phyloP scores from a whole-genome alignment of 108 stramenopile species.

The Schizochytrium sp. region DNA sequence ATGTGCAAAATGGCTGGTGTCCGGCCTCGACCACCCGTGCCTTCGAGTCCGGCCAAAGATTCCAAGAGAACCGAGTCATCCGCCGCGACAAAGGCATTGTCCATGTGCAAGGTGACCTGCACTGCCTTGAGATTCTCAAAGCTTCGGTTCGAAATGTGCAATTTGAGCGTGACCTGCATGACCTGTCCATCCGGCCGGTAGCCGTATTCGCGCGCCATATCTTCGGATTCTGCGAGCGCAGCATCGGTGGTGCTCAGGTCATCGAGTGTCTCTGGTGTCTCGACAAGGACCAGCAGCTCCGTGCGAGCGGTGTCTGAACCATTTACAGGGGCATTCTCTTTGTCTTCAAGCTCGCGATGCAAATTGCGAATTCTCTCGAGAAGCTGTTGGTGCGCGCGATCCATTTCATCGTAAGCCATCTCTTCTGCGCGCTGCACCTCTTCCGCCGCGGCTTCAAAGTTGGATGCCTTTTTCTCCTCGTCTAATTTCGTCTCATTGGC shows the following conservation, averaged over 20 bases:
- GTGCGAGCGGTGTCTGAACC: neutral
- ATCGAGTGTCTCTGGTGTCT: neutral
- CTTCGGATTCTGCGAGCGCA: neutral
- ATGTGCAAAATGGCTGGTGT: neutral
- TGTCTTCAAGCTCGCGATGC: neutral
- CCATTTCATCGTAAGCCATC: conserved; percentile 44
- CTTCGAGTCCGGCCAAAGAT: neutral
- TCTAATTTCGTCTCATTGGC: neutral
- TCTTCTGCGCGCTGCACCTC: neutral
- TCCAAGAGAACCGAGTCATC: neutral
- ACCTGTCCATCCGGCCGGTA: neutral
- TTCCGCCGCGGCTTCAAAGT: neutral
- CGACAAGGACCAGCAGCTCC: neutral
- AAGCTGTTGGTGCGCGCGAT: conserved; percentile 42
- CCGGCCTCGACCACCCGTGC: neutral
- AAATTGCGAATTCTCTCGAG: conserved; percentile 4
- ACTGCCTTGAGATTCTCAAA: neutral
- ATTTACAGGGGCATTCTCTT: neutral
- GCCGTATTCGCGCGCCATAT: neutral
- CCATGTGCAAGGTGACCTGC: neutral
- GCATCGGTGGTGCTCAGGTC: neutral
- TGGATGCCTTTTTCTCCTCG: neutral
- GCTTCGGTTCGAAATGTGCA: neutral
- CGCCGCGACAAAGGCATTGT: neutral
- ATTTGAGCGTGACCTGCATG: neutral